Percentiles rank a stretch among this genome's conserved stretches.
Conservation (phyloP, 371 early-diverging fungal genomes). For the Mortierella sp. region DNA sequence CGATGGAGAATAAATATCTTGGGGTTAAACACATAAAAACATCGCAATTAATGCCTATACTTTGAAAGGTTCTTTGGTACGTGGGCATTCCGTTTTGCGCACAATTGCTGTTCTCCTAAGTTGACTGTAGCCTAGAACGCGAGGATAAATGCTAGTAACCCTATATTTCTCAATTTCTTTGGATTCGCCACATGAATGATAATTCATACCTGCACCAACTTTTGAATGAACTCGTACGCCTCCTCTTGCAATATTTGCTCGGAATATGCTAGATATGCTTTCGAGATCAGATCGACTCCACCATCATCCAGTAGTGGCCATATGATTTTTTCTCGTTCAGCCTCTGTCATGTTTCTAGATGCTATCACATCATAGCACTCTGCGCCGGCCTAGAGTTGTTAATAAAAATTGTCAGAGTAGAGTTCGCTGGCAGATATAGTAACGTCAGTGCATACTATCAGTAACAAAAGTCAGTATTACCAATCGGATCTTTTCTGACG, state of each 20-base stretch:
- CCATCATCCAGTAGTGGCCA: conserved; percentile 61
- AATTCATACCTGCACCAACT: conserved; percentile 58
- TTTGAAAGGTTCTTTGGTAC: conserved; percentile 51
- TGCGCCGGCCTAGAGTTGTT: conserved; percentile 46
- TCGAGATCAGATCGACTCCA: conserved; percentile 42
- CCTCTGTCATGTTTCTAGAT: conserved; percentile 55
- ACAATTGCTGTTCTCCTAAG: conserved; percentile 61
- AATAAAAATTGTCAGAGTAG: background rate
- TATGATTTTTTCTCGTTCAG: conserved; percentile 47
- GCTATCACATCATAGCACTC: conserved; percentile 58
- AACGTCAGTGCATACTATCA: background rate
- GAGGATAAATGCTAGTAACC: background rate
- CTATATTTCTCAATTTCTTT: background rate
- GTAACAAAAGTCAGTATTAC: conserved; percentile 20
- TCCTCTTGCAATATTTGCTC: conserved; percentile 44
- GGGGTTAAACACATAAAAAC: conserved; percentile 1
- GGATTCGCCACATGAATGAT: background rate
- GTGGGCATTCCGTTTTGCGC: conserved; percentile 50
- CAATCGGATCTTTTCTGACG: conserved; percentile 42
- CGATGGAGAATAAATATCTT: conserved; percentile 1
- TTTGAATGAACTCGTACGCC: conserved; percentile 59
- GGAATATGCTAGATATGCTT: conserved; percentile 30
- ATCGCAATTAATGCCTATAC: conserved; percentile 18
- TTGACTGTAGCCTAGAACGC: conserved; percentile 51
- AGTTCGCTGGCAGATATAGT: background rate